Evolutionary conservation across 2,329 filamentous ascomycete species (phyloP).

Genomic region (Lasiodiplodia gonubiensis): DNA sequence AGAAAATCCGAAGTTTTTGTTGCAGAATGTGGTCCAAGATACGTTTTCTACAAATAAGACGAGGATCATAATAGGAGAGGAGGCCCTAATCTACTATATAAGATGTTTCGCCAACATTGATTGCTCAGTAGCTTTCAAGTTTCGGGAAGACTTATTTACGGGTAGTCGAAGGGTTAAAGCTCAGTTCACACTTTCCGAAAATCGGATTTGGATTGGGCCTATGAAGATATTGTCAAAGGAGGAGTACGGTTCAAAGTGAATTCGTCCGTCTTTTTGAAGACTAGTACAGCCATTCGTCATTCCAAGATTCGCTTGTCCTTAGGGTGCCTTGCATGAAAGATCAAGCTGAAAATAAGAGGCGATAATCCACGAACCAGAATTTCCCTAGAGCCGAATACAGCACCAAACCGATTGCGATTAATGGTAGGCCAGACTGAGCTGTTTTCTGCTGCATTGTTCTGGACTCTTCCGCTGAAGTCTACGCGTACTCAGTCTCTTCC

Average conservation of each 20-base stretch:
- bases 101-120: neutral
- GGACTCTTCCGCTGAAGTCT: neutral
- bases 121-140: neutral
- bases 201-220: too few species aligned
- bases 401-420: neutral
- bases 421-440: neutral
- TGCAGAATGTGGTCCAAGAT: too few species aligned
- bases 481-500: neutral
- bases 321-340: neutral
- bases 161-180: too few species aligned
- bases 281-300: too few species aligned
- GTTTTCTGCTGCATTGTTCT: neutral
- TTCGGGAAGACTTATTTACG: neutral
- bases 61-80: neutral
- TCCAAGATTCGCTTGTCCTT: too few species aligned
- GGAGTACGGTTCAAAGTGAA: too few species aligned
- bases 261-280: too few species aligned
- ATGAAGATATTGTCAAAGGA: too few species aligned
- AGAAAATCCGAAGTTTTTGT: too few species aligned
- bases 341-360: neutral
- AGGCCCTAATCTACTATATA: neutral
- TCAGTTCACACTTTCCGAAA: too few species aligned
- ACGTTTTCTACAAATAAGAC: too few species aligned
- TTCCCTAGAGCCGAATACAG: neutral
- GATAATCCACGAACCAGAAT: neutral